Evolutionary conservation across 2,329 filamentous ascomycete genomes (phyloP), one percentile per base, ranked within the genome.

Genomic region (Fusarium sp.): DNA sequence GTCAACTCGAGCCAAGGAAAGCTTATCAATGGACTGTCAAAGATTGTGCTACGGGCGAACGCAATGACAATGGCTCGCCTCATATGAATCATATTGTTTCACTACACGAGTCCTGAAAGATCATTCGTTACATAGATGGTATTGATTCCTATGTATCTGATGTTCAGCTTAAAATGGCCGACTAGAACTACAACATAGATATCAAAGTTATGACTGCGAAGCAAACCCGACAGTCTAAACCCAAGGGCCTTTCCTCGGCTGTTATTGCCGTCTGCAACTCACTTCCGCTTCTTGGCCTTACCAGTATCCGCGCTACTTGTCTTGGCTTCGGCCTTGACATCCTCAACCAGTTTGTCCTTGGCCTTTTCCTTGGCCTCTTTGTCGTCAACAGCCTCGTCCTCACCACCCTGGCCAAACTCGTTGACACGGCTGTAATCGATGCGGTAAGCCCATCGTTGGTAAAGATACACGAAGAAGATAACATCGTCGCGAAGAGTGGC

Each of bases 361-460:
- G 82, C 82, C 67, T 84, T 82, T 20, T 77, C 79, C 70, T 82
- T 79, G 62, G 83, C 79, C 75, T 83, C 81, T 49, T 90, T 89
- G 22, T 95, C 94, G 35, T 94, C 93, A 22, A 96, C 95, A 41
- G 90, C 89, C 28, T 95, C 94, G 33, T 94, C 93, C n/a, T 97
- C 96, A n/a, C 96, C 96, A 41, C 96, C 96, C 86, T 98, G 96
- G 14, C 96, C 96, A 81, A 98, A 99, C 83, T 99, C 96, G 82
- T 99, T 99, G 80, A 99, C 93, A 72, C 96, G 91, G 17, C 89
- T 92, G 84, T 96, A 96, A 83, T 99, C 96, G 70, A 96, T 88
- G 84, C 92, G 94, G 87, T 99, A 99, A 62, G 92, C 92, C 89
- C 91, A 99, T 70, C 92, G 90, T 85, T 99, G 96, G 84, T 99